Evolutionary conservation across 2,329 filamentous ascomycete genomes (phyloP).

Genomic region (Berkeleyomyces rouxiae): DNA sequence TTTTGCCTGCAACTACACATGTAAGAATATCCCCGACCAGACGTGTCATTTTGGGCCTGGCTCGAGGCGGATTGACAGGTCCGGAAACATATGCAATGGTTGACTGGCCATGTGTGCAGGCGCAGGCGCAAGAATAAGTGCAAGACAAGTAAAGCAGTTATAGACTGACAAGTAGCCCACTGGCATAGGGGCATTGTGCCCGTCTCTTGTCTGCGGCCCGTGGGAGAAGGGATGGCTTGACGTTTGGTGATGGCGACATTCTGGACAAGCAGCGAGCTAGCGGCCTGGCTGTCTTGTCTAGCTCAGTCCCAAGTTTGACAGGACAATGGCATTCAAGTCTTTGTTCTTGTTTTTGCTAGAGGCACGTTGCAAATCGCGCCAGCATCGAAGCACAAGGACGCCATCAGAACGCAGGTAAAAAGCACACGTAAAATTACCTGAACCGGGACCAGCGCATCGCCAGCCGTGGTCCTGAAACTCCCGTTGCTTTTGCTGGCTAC

Average conservation of each 20-base stretch:
- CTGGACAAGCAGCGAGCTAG: neutral
- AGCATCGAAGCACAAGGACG: too few species aligned
- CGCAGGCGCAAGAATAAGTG: too few species aligned
- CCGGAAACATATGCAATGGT: too few species aligned
- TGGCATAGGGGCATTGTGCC: neutral
- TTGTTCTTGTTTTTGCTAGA: neutral
- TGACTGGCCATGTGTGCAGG: too few species aligned
- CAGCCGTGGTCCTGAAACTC: too few species aligned
- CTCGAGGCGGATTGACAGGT: neutral
- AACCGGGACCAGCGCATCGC: too few species aligned
- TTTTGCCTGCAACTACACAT: neutral
- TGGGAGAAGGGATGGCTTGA: neutral
- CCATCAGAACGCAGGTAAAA: too few species aligned
- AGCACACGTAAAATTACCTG: too few species aligned
- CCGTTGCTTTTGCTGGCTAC: too few species aligned
- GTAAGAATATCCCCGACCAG: neutral
- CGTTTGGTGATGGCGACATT: neutral
- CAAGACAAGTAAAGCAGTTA: too few species aligned
- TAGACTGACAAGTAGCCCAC: too few species aligned
- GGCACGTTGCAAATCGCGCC: too few species aligned
- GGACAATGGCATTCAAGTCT: neutral
- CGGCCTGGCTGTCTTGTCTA: neutral
- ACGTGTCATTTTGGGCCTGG: neutral
- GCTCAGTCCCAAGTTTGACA: neutral
- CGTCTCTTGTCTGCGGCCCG: neutral